Base-by-base conservation (phyloP, 805 yeast species). In the Candida jianshihensis region DNA sequence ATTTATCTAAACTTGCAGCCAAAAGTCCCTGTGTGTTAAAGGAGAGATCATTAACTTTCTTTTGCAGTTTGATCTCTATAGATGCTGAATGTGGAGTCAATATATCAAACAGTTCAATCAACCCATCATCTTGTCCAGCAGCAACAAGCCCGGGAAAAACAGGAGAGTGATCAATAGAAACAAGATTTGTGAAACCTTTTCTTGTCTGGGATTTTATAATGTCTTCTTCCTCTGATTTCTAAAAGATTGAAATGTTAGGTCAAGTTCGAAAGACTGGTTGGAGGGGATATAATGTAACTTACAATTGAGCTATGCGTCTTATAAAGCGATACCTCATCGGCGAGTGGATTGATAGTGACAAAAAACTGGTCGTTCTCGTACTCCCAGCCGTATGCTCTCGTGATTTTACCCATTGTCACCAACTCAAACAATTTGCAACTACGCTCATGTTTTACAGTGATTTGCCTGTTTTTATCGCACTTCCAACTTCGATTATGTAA, bases 1-100 rank as follows among this genome's bases (percentile, higher is more conserved):
- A 21, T 45, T 85, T 74, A 43, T 87, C 96, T 39, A 80, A 70
- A 1, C 94, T 95, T 26, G 81, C 75, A 0, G 86, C 95, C 5
- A 88, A 63, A 21, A 82, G 56, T 1, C 82, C 82, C 21, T 66
- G 63, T 19, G 68, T 63, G 51, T 76, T 84, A 59, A 88, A 82
- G 1, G 89, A 71, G 2, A 87, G 48, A 0, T 89, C 59, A 48
- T 85, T 86, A 47, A 94, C 81, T 1, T 90, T 81, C 37, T 96
- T 64, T 15, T 75, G 66, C 41, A 79, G 87, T 37, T 75, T 74
- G 4, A 46, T 48, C 18, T 48, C 51, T 14, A 47, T 18, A 2
- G 40, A 4, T 1, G 54, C 31, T 8, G 56, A 47, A 13, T 43
- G 49, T n/a, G 54, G 41, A 24, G 57, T 47, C 4, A 68, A 60